phyloP scores from a whole-genome alignment of 179 eudicot genomes.

The Silene vulgaris region DNA sequence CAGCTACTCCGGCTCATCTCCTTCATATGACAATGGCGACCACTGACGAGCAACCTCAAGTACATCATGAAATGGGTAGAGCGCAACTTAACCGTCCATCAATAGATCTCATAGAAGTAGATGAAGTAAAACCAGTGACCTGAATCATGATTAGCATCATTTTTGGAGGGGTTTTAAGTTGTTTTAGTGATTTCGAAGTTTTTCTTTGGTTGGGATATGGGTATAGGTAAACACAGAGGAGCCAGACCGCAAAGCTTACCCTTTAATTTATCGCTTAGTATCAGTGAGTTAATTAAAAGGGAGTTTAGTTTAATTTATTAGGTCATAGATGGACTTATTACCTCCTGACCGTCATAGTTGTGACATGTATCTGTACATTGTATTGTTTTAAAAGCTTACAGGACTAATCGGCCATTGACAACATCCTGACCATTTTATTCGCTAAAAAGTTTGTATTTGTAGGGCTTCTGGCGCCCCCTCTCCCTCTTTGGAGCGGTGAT shows the following conservation, averaged over 20 bases:
- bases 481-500: background rate
- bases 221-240: slow-evolving; percentile 26
- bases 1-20: slow-evolving; percentile 32
- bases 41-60: slow-evolving; percentile 5
- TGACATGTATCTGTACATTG: slow-evolving; percentile 27
- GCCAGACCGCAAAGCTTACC: slow-evolving; percentile 6
- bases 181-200: slow-evolving; percentile 8
- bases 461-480: background rate
- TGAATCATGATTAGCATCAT: slow-evolving; percentile 15
- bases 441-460: background rate
- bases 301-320: background rate
- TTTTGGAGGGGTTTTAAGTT: background rate
- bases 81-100: background rate
- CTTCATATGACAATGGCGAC: slow-evolving; percentile 23
- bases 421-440: background rate
- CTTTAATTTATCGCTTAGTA: background rate
- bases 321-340: slow-evolving; percentile 8
- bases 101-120: slow-evolving; percentile 2
- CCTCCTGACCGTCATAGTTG: background rate
- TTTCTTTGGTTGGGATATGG: slow-evolving; percentile 9
- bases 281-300: slow-evolving; percentile 11
- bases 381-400: slow-evolving; percentile 15
- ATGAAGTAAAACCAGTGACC: slow-evolving; percentile 4
- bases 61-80: background rate
- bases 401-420: slow-evolving; percentile 16